These are phyloP conservation scores for Globisporangium radiosum DNA, from an alignment of 352 stramenopile genomes.

Conservation along the genomic window DNA sequence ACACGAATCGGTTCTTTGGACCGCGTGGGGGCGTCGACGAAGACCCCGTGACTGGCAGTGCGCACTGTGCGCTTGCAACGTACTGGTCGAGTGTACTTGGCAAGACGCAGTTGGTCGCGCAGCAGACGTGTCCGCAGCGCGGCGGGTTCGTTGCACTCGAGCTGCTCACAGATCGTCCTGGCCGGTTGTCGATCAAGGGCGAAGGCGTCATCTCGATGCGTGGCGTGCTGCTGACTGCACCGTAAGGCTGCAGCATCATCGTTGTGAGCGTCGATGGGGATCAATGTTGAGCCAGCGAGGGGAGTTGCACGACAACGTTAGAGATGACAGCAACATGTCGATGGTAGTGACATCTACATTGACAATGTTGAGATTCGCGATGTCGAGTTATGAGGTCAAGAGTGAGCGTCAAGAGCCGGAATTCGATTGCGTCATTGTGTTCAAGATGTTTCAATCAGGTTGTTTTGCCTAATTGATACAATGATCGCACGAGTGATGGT, in stretches of 20 bases:
- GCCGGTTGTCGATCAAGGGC: constrained; percentile 39
- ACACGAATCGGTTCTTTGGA: constrained; percentile 84
- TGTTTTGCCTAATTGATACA: too few relatives aligned
- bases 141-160: constrained; percentile 36
- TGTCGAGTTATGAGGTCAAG: too few relatives aligned
- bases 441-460: too few relatives aligned
- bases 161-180: constrained; percentile 20
- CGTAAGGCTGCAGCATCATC: background rate
- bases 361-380: too few relatives aligned
- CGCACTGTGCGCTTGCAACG: constrained; percentile 81
- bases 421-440: too few relatives aligned
- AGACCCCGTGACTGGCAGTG: constrained; percentile 91
- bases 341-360: too few relatives aligned
- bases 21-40: constrained; percentile 86
- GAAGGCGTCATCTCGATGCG: constrained; percentile 25
- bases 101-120: constrained; percentile 32
- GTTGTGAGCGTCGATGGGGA: too few relatives aligned
- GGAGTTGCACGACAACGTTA: too few relatives aligned
- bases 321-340: too few relatives aligned
- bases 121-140: constrained; percentile 39
- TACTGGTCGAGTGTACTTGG: constrained; percentile 71
- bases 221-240: constrained; percentile 14
- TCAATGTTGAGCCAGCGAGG: too few relatives aligned
- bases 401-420: too few relatives aligned
- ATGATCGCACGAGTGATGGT: too few relatives aligned